Evolutionary conservation across 2,329 filamentous ascomycete species (phyloP).

Genomic region (Aspergillus pseudoglaucus): DNA sequence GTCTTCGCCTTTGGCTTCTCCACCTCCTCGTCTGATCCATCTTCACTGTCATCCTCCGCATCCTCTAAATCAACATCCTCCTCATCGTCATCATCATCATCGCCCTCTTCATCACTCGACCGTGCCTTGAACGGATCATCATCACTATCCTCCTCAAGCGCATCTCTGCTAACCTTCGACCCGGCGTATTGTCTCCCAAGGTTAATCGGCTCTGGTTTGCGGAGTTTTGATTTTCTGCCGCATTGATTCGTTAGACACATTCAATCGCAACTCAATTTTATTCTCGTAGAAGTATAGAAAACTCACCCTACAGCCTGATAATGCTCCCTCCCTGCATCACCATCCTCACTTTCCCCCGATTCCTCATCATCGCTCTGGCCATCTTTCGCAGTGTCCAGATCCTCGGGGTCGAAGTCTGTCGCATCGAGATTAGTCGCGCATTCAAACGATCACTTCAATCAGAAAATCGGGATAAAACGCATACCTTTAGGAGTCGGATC

Average conservation of each 20-base stretch:
- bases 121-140: constrained; percentile 39
- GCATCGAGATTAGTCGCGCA: neutral
- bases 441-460: constrained; percentile 1
- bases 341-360: constrained; percentile 39
- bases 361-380: constrained; percentile 48
- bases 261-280: constrained; percentile 1
- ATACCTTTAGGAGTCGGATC: constrained; percentile 58
- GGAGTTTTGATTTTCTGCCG: constrained; percentile 69
- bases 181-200: constrained; percentile 79
- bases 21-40: constrained; percentile 1
- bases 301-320: constrained; percentile 68
- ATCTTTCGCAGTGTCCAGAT: constrained; percentile 49
- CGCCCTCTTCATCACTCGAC: constrained; percentile 29
- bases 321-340: constrained; percentile 68
- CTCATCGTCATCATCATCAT: constrained; percentile 13
- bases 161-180: constrained; percentile 64
- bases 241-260: constrained; percentile 5
- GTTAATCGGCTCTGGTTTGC: constrained; percentile 61
- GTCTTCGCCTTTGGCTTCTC: constrained; percentile 2
- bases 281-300: neutral
- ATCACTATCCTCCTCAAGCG: constrained; percentile 53
- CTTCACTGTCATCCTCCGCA: constrained; percentile 15
- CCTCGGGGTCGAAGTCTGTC: constrained; percentile 76
- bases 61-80: constrained; percentile 23
- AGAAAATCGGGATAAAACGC: neutral